Evolutionary conservation across 345 rosid genomes (phyloP).

Genomic region (Citrus mangshanensis): DNA sequence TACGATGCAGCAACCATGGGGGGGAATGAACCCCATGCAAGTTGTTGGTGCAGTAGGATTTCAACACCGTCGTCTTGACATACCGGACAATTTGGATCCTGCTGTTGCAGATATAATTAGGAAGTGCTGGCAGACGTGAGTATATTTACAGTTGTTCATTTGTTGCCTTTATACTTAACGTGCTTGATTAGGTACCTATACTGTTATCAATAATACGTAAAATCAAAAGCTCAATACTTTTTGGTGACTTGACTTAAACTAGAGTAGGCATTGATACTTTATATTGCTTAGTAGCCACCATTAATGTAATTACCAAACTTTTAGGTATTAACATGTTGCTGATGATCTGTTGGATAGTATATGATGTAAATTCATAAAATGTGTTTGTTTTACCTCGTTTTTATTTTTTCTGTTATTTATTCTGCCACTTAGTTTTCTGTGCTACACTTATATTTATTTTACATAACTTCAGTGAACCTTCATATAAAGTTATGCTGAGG

Average conservation of each 20-base stretch:
- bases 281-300: background rate
- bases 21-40: constrained; percentile 98
- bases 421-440: background rate
- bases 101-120: constrained; percentile 68
- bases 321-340: background rate
- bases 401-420: background rate
- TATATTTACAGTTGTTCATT: constrained; percentile 13
- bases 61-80: constrained; percentile 89
- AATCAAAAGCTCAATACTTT: background rate
- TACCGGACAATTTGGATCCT: constrained; percentile 69
- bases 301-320: background rate
- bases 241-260: background rate
- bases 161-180: background rate
- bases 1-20: constrained; percentile 90
- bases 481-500: background rate
- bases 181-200: background rate
- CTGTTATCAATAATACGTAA: background rate
- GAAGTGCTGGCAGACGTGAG: constrained; percentile 94
- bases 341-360: background rate
- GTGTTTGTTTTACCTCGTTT: background rate
- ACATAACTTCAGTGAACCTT: background rate
- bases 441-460: background rate
- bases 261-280: background rate
- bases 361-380: background rate
- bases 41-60: constrained; percentile 99